Evolutionary conservation across 768 basidiomycete species (phyloP), one percentile per base, ranked within the genome.

Genomic region (Naganishia vaughanmartiniae): DNA sequence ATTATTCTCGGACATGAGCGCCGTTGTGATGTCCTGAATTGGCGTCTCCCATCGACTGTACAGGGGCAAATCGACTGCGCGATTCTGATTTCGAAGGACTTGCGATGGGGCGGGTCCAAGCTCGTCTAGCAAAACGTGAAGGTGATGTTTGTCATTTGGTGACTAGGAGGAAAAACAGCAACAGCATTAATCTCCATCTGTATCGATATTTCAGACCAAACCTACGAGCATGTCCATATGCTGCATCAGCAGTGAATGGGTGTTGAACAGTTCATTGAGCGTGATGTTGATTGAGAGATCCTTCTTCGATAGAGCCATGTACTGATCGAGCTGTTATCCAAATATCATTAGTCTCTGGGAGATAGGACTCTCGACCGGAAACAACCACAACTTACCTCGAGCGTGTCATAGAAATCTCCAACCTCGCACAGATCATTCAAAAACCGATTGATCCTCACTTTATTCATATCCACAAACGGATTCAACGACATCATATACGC

Each of bases 11-110:
- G 83, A 83, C 89, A 98, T 93, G 69, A 99, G 86, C 0, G 95
- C 92, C 54, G 90, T 94, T 73, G 95, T 92, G 55, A 98, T 89
- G 79, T 99, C 96, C 76, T 98, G 96, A 55, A 99, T 92, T 0
- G 96, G 95, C 11, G 93, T 97, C 84, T 99, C 96, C 96, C 96
- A 99, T 21, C 96, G 93, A 75, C 91, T 93, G 83, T 95, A 99
- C 12, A 99, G 83, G 51, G 88, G 87, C 42, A 99, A 84, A 76
- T 98, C 94, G 67, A 99, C 87, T 0, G 94, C 89, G 51, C 93
- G 87, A 74, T 99, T 99, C 83, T 99, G 96, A 82, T 98, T 98
- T 31, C 96, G 91, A 30, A 96, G 93, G 6, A 99, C 96, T 83
- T 98, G 96, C 6, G 90, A 75, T 0, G 95, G 96, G 17, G 96